Conservation (phyloP, 2,329 filamentous ascomycete genomes). For the Ascochyta fabae region DNA sequence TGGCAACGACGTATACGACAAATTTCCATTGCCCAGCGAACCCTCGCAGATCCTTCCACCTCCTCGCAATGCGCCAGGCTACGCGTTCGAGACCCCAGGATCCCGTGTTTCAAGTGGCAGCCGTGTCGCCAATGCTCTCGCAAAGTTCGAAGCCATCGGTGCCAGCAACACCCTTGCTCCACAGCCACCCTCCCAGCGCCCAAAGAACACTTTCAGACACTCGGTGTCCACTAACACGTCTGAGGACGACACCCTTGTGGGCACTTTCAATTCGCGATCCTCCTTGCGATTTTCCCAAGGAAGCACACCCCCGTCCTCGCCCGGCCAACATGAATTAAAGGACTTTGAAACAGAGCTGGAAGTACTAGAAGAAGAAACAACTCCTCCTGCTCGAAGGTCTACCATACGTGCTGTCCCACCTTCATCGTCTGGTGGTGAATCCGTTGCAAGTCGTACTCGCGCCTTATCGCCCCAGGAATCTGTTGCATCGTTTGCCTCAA, state of each 20-base stretch:
- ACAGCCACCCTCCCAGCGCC: conserved; percentile 39
- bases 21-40: conserved; percentile 49
- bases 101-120: conserved; percentile 49
- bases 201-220: conserved; percentile 45
- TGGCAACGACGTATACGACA: conserved; percentile 45
- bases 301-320: conserved; percentile 49
- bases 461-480: conserved; percentile 47
- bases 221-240: conserved; percentile 49
- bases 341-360: conserved; percentile 41
- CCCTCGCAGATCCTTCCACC: conserved; percentile 50
- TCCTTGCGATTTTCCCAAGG: conserved; percentile 49
- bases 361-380: conserved; percentile 44
- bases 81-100: conserved; percentile 48
- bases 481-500: conserved; percentile 46
- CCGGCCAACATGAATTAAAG: conserved; percentile 35
- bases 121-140: conserved; percentile 47
- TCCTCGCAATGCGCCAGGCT: conserved; percentile 47
- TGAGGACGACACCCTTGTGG: conserved; percentile 48
- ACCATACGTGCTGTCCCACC: conserved; percentile 50
- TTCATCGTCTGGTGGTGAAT: conserved; percentile 44
- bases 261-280: conserved; percentile 45
- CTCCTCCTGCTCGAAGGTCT: conserved; percentile 28
- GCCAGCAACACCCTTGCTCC: conserved; percentile 42
- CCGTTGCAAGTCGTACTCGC: conserved; percentile 37
- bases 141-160: conserved; percentile 40